phyloP scores from a whole-genome alignment of 2,329 filamentous ascomycete species.

The Aspergillus pseudoglaucus region DNA sequence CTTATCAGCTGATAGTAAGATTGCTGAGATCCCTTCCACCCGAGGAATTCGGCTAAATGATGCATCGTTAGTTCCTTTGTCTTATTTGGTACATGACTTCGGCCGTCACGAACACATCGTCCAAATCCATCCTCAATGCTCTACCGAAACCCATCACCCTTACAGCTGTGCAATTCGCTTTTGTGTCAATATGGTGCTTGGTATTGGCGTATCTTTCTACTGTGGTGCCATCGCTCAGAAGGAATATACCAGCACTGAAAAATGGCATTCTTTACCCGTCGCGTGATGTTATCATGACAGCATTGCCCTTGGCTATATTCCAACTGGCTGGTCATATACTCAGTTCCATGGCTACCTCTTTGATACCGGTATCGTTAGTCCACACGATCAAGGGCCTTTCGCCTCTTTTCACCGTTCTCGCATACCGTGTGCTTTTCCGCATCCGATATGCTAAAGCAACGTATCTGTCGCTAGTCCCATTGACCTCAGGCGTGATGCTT shows the following conservation, averaged over 20 bases:
- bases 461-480: slow-evolving; percentile 80
- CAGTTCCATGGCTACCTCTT: slow-evolving; percentile 86
- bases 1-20: slow-evolving; percentile 76
- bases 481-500: slow-evolving; percentile 91
- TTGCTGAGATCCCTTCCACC: slow-evolving; percentile 1
- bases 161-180: slow-evolving; percentile 86
- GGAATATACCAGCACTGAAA: slow-evolving; percentile 68
- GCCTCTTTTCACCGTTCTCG: slow-evolving; percentile 87
- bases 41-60: slow-evolving; percentile 14
- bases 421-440: slow-evolving; percentile 82
- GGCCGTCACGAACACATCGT: slow-evolving; percentile 93
- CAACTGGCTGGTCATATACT: slow-evolving; percentile 91
- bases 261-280: slow-evolving; percentile 77
- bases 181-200: slow-evolving; percentile 84
- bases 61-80: slow-evolving; percentile 73
- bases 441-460: slow-evolving; percentile 83
- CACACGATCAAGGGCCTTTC: slow-evolving; percentile 98
- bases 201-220: slow-evolving; percentile 69
- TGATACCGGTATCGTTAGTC: slow-evolving; percentile 92
- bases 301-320: slow-evolving; percentile 85
- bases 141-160: slow-evolving; percentile 87
- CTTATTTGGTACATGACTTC: slow-evolving; percentile 92
- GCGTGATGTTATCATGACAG: slow-evolving; percentile 74
- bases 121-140: slow-evolving; percentile 90
- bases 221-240: slow-evolving; percentile 63